phyloP scores from a whole-genome alignment of 169 alveolate species.

The Eimeria acervulina region DNA sequence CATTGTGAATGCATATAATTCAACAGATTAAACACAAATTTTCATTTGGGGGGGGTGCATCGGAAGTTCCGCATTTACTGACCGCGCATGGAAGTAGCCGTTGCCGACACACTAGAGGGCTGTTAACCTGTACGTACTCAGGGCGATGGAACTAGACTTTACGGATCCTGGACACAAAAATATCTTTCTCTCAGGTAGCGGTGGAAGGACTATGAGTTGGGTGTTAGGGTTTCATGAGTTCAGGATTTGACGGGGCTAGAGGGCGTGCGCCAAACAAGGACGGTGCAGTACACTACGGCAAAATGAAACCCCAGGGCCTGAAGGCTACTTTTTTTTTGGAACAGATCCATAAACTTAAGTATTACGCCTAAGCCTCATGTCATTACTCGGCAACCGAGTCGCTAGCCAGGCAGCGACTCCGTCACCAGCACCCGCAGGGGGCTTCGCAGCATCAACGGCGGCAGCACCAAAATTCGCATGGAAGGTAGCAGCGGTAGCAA shows the following conservation, averaged over 20 bases:
- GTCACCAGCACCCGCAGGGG: background rate
- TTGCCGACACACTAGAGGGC: background rate
- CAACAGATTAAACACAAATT: background rate
- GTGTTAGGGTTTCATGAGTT: background rate
- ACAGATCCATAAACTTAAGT: background rate
- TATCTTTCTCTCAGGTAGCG: background rate
- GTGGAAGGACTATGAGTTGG: background rate
- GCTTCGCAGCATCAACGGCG: background rate
- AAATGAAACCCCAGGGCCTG: background rate
- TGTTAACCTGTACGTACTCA: background rate
- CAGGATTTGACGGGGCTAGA: background rate
- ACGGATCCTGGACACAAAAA: background rate
- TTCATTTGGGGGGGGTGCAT: background rate
- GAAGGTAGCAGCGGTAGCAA: background rate
- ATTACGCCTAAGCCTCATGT: background rate
- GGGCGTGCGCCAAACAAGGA: background rate
- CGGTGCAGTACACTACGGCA: background rate
- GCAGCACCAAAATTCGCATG: background rate
- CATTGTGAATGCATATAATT: background rate
- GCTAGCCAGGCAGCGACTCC: background rate
- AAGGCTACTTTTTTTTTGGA: background rate
- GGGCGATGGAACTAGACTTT: background rate
- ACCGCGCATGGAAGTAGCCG: background rate
- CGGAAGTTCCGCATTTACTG: background rate
- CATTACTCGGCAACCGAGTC: background rate